Conservation (phyloP, 768 basidiomycete species). For the Hirschioporus abietinus region DNA sequence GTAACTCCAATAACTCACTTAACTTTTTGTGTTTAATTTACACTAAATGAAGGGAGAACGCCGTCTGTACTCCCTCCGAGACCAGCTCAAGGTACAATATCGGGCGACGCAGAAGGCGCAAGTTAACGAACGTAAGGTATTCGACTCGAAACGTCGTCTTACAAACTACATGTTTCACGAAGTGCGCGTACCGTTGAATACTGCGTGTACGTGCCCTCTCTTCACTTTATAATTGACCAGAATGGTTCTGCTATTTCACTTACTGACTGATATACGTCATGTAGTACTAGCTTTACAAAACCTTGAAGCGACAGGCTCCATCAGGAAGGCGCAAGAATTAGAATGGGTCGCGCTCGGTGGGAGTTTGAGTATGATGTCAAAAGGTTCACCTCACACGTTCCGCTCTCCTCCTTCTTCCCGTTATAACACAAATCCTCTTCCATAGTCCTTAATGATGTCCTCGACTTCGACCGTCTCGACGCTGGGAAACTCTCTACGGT, state of each 20-base stretch:
- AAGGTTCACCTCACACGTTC: slow-evolving; percentile 19
- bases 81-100: slow-evolving; percentile 73
- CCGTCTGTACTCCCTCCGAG: slow-evolving; percentile 60
- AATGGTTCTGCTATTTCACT: neutral
- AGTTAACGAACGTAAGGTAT: slow-evolving; percentile 62
- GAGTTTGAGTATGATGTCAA: slow-evolving; percentile 29
- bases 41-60: slow-evolving; percentile 38
- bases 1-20: neutral
- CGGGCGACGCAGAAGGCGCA: slow-evolving; percentile 57
- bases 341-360: slow-evolving; percentile 35
- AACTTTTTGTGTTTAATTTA: neutral
- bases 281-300: slow-evolving; percentile 37
- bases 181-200: slow-evolving; percentile 43
- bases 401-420: neutral
- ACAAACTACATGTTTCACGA: slow-evolving; percentile 37
- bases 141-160: slow-evolving; percentile 28
- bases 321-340: slow-evolving; percentile 25
- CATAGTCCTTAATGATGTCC: slow-evolving; percentile 31
- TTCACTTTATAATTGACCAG: neutral
- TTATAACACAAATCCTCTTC: neutral
- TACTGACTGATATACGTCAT: neutral
- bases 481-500: slow-evolving; percentile 34
- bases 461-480: slow-evolving; percentile 30
- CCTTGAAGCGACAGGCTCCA: slow-evolving; percentile 30
- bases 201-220: slow-evolving; percentile 23